Evolutionary conservation across 2,329 filamentous ascomycete species (phyloP), one percentile per base, ranked within the genome.

Genomic region (Bipolaris gigantea): DNA sequence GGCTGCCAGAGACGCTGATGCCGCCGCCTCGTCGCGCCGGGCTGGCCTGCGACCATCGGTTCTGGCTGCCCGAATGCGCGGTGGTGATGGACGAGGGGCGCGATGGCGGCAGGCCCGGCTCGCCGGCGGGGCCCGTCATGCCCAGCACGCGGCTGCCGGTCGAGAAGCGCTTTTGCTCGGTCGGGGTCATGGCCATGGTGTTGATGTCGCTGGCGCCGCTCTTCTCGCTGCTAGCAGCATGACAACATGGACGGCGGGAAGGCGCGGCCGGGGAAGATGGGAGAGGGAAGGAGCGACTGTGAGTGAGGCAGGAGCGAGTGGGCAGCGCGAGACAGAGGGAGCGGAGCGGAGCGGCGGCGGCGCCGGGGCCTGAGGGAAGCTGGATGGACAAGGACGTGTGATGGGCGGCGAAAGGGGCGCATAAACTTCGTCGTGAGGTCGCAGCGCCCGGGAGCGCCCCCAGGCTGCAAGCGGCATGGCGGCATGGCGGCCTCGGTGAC

Each of bases 11-110:
- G 6, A 72, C 69, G 48, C 76, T 73, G 55, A 65, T 61, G 51
- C 63, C 65, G 46, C 60, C 62, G 79, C 72, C 81, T 57, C 83
- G 83, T 54, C 86, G 82, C 48, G 86, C 81, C 18, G 82, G 78
- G 32, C 85, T 80, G 74, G 60, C 60, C 59, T 82, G 81, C 52
- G 81, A 80, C 80, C 83, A 83, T 61, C 76, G 76, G 59, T 75
- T 76, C 53, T 78, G 76, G 51, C 70, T 73, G 48, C 69, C 65
- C 21, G 72, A 74, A 39, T 68, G 69, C 18, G 66, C 69, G 18
- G 74, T 75, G n/a, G 70, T 66, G 41, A 74, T 74, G 35, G 76
- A 76, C 21, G 72, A 75, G 9, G 78, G 79, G 25, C 79, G 73
- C 44, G 77, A 78, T 1, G 79, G 78, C 35, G 78, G 78, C 54